Base-by-base conservation (phyloP, 1,284 basidiomycete species). In the Kalmanozyma brasiliensis region DNA sequence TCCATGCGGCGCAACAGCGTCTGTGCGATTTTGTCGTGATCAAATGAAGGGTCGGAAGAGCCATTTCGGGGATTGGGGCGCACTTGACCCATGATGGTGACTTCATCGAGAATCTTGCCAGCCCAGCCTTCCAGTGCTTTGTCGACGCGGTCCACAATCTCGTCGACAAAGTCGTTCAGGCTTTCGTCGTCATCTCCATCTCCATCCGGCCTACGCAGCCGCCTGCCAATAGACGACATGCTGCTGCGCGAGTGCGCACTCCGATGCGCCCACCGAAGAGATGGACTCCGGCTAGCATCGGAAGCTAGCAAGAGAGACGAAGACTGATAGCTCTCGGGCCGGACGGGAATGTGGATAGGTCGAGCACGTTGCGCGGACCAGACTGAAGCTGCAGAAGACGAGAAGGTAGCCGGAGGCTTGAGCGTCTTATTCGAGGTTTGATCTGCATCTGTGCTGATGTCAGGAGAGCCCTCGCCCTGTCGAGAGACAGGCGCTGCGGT, bases 11-110 rank as follows among this genome's bases (percentile, higher is more conserved):
- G 37, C 6, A 55, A 55, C 24, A 71, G 41, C n/a, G 53, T 53
- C 8, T 59, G 43, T 8, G 66, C 53, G 5, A 70, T 49, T 24
- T 41, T 52, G 32, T 70, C 67, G 11, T 52, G 60, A 32, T 60
- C 68, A 5, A 58, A 1, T 19, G 40, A 23, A 8, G 19, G 9
- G 1, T 63, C 60, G 11, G 30, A 23, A 2, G 37, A 14, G 6
- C 35, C 37, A 29, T 23, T 26, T 13, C 44, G 57, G 10, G 49
- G 64, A 37, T 46, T 46, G 0, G 76, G 74, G 2, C 76, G 56
- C 30, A 77, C 74, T 41, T 78, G 76, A 16, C 76, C 76, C 69
- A 76, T 74, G 55, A 76, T 78, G 10, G 73, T 77, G 37, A 78
- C 75, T 26, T 78, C 75, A 23, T 78, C 75, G 19, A 78, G 49